A percentile compares a stretch with the other conserved stretches of the same genome.
phyloP scores from a whole-genome alignment of 2,329 filamentous ascomycete genomes.

The Colletotrichum sp. region DNA sequence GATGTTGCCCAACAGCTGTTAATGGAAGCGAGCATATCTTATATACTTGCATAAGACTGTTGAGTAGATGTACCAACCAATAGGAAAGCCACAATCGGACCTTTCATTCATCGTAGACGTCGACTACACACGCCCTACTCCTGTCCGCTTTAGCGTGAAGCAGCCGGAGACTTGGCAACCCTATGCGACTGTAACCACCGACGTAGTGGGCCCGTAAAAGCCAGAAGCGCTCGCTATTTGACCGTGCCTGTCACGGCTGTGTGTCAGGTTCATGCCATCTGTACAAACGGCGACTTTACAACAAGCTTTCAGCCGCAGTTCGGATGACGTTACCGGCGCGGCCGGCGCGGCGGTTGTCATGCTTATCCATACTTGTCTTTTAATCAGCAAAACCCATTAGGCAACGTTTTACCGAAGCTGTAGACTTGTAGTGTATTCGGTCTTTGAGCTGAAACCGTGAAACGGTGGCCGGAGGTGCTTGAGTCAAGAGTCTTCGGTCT shows the following conservation, averaged over 20 bases:
- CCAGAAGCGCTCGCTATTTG: accelerated
- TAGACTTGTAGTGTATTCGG: accelerated
- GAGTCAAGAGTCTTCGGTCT: background rate
- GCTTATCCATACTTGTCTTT: background rate
- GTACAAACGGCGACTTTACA: background rate
- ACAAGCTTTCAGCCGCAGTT: background rate
- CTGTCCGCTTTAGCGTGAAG: background rate
- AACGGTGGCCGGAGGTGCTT: background rate
- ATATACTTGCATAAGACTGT: background rate
- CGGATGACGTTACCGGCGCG: background rate
- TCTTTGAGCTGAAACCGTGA: accelerated
- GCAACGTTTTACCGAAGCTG: background rate
- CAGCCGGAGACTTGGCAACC: background rate
- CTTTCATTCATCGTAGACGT: accelerated
- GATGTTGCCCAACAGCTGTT: accelerated
- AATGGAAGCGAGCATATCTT: background rate
- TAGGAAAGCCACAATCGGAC: accelerated
- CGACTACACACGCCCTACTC: accelerated
- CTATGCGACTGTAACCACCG: background rate
- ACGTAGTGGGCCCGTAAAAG: accelerated
- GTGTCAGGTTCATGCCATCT: background rate
- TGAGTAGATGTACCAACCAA: background rate
- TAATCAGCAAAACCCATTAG: background rate
- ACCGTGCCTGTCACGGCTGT: accelerated
- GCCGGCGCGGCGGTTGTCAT: background rate